Evolutionary conservation across 2,329 filamentous ascomycete genomes (phyloP).

Genomic region (Celoporthe dispersa): DNA sequence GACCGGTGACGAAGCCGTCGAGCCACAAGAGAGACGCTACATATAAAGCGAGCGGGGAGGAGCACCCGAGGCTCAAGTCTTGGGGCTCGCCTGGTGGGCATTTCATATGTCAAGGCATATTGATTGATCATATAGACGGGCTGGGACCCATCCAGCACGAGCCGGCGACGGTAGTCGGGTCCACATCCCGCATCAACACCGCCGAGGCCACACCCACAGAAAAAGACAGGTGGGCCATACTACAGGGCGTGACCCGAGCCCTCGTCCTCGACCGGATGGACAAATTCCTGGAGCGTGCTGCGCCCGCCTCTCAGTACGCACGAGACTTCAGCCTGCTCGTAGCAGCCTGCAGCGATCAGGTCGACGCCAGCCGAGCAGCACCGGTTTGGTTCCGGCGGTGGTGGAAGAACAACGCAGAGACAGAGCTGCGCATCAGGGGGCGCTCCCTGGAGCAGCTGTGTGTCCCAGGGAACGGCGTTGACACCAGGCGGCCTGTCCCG

Average conservation of each 20-base stretch:
- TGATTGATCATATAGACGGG: conserved; percentile 20
- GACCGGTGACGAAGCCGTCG: conserved; percentile 2
- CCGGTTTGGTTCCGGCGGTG: conserved; percentile 12
- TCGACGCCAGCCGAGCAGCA: not conserved
- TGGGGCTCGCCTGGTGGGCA: not conserved
- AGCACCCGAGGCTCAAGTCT: not conserved
- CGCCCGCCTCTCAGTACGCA: conserved; percentile 7
- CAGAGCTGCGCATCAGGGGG: conserved; percentile 10
- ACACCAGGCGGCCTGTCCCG: not conserved
- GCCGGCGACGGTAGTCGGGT: not conserved
- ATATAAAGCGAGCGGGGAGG: conserved; percentile 12
- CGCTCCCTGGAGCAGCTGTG: not conserved
- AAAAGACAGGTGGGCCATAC: not conserved
- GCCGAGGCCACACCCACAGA: not conserved
- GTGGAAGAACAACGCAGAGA: conserved; percentile 9
- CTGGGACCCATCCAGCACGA: not conserved
- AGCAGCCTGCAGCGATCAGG: not conserved
- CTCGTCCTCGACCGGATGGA: conserved; percentile 21
- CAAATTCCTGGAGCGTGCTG: conserved; percentile 11
- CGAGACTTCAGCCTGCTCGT: conserved; percentile 14
- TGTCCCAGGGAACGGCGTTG: too few species aligned
- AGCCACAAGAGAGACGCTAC: not conserved
- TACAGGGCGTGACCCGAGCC: conserved; percentile 6
- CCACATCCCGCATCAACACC: conserved; percentile 19
- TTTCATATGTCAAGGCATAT: conserved; percentile 14